Conservation (phyloP, 2,329 filamentous ascomycete genomes). For the Pseudogymnoascus verrucosus region DNA sequence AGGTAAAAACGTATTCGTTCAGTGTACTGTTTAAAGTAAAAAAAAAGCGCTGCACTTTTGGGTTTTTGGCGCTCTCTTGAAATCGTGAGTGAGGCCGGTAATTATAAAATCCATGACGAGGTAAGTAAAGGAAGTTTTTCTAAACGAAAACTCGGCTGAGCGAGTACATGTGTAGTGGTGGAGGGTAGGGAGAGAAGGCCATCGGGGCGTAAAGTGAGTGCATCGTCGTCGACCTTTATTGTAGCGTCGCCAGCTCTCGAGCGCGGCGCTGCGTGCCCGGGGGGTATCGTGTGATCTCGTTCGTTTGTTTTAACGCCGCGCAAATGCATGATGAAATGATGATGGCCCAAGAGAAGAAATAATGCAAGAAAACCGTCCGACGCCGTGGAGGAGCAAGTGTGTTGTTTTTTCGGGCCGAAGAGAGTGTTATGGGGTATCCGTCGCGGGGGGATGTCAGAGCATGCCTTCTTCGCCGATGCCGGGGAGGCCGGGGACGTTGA, state of each 20-base stretch:
- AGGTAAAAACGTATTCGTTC: not conserved
- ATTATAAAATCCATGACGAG: not conserved
- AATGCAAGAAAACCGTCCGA: not conserved
- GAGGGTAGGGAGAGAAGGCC: not conserved
- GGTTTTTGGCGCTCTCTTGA: not conserved
- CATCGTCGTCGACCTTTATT: not conserved
- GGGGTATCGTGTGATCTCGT: conserved; percentile 5
- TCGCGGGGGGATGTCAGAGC: conserved; percentile 22
- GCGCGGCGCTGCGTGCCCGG: not conserved
- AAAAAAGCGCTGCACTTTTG: conserved; percentile 5
- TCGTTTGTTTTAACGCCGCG: conserved; percentile 1
- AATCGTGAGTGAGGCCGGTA: not conserved
- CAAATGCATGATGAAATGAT: conserved; percentile 4
- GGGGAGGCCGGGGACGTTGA: conserved; percentile 37
- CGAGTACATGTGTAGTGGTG: not conserved
- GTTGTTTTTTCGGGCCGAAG: not conserved
- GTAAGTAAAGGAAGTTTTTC: not conserved
- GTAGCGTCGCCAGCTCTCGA: conserved; percentile 1
- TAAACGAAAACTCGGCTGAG: not conserved
- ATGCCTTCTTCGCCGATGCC: conserved; percentile 48
- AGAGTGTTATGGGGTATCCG: not conserved
- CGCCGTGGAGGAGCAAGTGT: not conserved
- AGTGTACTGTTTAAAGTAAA: not conserved
- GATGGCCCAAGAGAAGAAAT: not conserved
- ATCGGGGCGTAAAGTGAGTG: not conserved